Conservation (phyloP, 345 rosid genomes). For the Lepidium africanum region DNA sequence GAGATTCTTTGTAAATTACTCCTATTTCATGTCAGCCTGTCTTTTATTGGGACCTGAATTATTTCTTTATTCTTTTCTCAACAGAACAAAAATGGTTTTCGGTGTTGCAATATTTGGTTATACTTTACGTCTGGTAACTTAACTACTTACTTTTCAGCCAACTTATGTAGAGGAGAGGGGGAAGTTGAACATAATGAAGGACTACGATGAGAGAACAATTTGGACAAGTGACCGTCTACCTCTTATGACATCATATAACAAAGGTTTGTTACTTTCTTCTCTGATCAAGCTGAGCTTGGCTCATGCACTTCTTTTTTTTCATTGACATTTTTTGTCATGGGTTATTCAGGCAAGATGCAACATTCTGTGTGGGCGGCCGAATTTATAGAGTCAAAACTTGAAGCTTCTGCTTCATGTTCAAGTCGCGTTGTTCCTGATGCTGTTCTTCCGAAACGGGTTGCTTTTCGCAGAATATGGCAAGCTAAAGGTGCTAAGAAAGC, state of each 20-base stretch:
- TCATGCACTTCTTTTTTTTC: neutral
- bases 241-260: slow-evolving; percentile 80
- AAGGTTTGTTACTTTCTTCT: slow-evolving; percentile 42
- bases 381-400: slow-evolving; percentile 46
- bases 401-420: slow-evolving; percentile 36
- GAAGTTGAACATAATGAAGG: slow-evolving; percentile 65
- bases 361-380: slow-evolving; percentile 91
- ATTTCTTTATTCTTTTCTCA: neutral
- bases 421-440: slow-evolving; percentile 40
- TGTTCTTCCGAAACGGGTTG: slow-evolving; percentile 47
- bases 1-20: slow-evolving; percentile 10
- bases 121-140: neutral
- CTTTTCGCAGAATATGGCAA: slow-evolving; percentile 90
- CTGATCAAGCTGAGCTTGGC: neutral
- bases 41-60: neutral
- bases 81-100: neutral
- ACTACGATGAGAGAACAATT: slow-evolving; percentile 84
- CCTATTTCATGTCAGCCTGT: slow-evolving; percentile 9
- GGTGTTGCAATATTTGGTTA: slow-evolving; percentile 4
- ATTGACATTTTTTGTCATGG: slow-evolving; percentile 9
- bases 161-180: slow-evolving; percentile 84
- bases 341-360: slow-evolving; percentile 75
- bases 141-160: slow-evolving; percentile 38
- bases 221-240: slow-evolving; percentile 83
- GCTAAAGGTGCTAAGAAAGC: slow-evolving; percentile 78